These are phyloP conservation scores for Xanthoceras sorbifolium DNA, from an alignment of 345 rosid species.

Conservation along the genomic window DNA sequence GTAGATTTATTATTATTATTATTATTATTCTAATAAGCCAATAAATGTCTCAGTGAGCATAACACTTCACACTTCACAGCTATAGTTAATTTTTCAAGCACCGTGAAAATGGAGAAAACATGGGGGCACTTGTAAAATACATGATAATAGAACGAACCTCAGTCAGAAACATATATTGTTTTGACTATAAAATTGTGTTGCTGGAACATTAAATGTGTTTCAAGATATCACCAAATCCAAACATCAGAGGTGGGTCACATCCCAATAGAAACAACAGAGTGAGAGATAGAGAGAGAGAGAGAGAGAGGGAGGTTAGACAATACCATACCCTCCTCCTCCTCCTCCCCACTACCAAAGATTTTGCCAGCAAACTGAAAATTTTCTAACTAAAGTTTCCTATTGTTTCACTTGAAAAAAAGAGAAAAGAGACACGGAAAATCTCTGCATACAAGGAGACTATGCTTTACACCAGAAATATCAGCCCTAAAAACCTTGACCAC, in stretches of 20 bases:
- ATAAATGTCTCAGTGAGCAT: background rate
- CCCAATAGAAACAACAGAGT: conserved; percentile 8
- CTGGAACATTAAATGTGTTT: conserved; percentile 14
- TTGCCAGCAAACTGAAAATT: conserved; percentile 22
- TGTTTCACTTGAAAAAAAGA: conserved; percentile 18
- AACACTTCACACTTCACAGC: background rate
- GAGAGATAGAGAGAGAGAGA: no score
- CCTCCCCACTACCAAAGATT: conserved; percentile 1
- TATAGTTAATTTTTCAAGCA: background rate
- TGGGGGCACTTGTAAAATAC: background rate
- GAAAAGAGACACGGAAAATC: conserved; percentile 18
- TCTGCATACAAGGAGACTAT: conserved; percentile 31
- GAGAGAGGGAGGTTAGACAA: conserved; percentile 5
- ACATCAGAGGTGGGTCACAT: conserved; percentile 18
- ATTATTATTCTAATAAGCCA: no score
- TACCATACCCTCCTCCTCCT: background rate
- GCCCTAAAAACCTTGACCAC: conserved; percentile 28
- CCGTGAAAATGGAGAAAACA: background rate
- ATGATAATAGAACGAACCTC: background rate
- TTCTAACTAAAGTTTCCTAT: conserved; percentile 38
- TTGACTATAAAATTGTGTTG: background rate
- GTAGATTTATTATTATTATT: background rate
- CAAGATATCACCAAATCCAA: conserved; percentile 7
- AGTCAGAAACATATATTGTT: background rate
- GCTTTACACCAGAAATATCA: conserved; percentile 31